Percentiles rank a stretch among this genome's conserved stretches.
Conservation (phyloP, 1,284 basidiomycete genomes). For the Boletus mariae region DNA sequence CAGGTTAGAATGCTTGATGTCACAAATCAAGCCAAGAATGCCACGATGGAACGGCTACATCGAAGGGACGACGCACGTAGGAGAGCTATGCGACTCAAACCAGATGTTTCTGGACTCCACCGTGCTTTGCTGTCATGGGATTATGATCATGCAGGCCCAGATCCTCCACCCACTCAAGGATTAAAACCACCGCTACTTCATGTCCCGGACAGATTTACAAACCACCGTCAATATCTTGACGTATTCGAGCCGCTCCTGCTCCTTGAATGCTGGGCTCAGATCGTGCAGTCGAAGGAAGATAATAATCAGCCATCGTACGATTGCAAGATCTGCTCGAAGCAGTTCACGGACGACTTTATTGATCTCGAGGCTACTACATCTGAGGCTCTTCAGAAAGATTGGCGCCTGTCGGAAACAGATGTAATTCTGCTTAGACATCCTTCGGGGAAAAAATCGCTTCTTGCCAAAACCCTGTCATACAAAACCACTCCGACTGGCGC, state of each 20-base stretch:
- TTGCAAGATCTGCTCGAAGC: constrained; percentile 59
- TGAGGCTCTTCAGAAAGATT: constrained; percentile 61
- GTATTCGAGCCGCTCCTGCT: constrained; percentile 87
- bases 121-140: constrained; percentile 85
- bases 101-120: constrained; percentile 80
- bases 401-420: constrained; percentile 77
- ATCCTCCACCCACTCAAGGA: constrained; percentile 47
- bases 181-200: constrained; percentile 34
- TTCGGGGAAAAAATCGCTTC: constrained; percentile 46
- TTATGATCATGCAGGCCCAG: constrained; percentile 65
- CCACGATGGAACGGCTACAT: constrained; percentile 47
- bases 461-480: constrained; percentile 82
- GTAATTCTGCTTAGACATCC: constrained; percentile 67
- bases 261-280: constrained; percentile 91
- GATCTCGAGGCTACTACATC: constrained; percentile 66
- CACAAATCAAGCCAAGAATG: constrained; percentile 40
- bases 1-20: constrained; percentile 71
- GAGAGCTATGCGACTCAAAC: constrained; percentile 71
- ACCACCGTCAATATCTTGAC: constrained; percentile 67
- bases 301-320: constrained; percentile 49
- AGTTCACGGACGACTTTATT: constrained; percentile 68
- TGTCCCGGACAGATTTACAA: constrained; percentile 67
- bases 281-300: constrained; percentile 71
- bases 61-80: constrained; percentile 61
- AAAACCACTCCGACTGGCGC: constrained; percentile 49